Conservation (phyloP, 805 yeast species). For the Candida taoyuanica region DNA sequence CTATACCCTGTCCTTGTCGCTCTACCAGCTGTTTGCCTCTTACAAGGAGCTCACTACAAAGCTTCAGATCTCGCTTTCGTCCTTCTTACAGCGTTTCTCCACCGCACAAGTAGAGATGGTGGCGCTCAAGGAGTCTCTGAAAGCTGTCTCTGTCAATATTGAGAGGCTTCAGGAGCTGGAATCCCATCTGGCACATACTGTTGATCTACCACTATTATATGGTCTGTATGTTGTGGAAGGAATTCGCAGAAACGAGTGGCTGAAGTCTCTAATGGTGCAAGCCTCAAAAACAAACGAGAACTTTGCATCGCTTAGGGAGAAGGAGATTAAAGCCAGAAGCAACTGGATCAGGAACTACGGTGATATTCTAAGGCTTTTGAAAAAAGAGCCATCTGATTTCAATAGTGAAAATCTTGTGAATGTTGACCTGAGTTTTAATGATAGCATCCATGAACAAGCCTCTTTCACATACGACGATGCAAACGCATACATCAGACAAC, state of each 20-base stretch:
- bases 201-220: conserved; percentile 67
- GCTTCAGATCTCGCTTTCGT: conserved; percentile 14
- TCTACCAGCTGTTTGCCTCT: conserved; percentile 32
- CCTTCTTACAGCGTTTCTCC: conserved; percentile 17
- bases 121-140: conserved; percentile 21
- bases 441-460: not conserved
- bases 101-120: conserved; percentile 21
- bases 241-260: conserved; percentile 57
- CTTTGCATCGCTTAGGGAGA: conserved; percentile 49
- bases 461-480: conserved; percentile 27
- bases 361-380: conserved; percentile 35
- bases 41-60: conserved; percentile 33
- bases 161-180: conserved; percentile 26
- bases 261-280: conserved; percentile 25
- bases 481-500: conserved; percentile 32
- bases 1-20: conserved; percentile 28
- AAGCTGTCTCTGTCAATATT: conserved; percentile 13
- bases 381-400: conserved; percentile 20
- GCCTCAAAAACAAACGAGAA: conserved; percentile 47
- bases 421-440: conserved; percentile 18
- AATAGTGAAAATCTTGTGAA: conserved; percentile 16
- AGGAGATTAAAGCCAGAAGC: conserved; percentile 49
- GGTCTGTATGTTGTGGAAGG: conserved; percentile 65
- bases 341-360: conserved; percentile 67
- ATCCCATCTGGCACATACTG: conserved; percentile 33